Evolutionary conservation across 345 rosid genomes (phyloP).

Genomic region (Lagerstroemia speciosa): DNA sequence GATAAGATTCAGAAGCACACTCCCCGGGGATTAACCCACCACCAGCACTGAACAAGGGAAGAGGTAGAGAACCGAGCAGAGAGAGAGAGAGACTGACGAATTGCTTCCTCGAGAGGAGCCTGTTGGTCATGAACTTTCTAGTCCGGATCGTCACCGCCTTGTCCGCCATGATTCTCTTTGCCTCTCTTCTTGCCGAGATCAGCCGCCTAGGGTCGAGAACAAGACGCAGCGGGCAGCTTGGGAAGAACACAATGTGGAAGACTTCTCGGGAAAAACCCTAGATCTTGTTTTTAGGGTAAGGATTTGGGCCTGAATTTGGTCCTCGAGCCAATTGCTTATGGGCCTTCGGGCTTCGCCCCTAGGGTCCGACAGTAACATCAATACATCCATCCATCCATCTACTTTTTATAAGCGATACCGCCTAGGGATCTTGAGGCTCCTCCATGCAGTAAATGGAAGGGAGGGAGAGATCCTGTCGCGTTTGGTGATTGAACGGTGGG

Average conservation of each 20-base stretch:
- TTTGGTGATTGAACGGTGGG: not conserved
- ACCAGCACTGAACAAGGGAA: not conserved
- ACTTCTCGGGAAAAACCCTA: not conserved
- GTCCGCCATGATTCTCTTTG: conserved; percentile 47
- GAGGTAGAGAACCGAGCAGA: not conserved
- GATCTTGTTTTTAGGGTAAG: not conserved
- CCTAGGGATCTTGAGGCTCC: conserved; percentile 13
- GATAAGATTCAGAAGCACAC: not conserved
- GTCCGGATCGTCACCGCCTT: conserved; percentile 86
- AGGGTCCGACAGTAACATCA: not conserved
- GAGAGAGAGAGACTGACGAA: conserved; percentile 47
- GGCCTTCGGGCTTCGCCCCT: not conserved
- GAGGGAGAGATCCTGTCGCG: conserved; percentile 9
- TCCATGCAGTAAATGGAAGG: conserved; percentile 7
- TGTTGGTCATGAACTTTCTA: conserved; percentile 93
- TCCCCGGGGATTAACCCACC: not conserved
- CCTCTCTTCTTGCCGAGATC: conserved; percentile 1
- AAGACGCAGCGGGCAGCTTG: not conserved
- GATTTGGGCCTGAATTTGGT: not conserved
- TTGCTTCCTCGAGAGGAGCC: conserved; percentile 98
- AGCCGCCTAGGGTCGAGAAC: not conserved
- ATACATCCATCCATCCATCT: too few relatives aligned
- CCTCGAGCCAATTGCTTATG: too few relatives aligned
- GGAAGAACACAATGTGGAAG: not conserved
- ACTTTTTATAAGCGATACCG: too few relatives aligned